Evolutionary conservation across 2,329 filamentous ascomycete genomes (phyloP), one percentile per base, ranked within the genome.

Genomic region (Eurotiales sp.): DNA sequence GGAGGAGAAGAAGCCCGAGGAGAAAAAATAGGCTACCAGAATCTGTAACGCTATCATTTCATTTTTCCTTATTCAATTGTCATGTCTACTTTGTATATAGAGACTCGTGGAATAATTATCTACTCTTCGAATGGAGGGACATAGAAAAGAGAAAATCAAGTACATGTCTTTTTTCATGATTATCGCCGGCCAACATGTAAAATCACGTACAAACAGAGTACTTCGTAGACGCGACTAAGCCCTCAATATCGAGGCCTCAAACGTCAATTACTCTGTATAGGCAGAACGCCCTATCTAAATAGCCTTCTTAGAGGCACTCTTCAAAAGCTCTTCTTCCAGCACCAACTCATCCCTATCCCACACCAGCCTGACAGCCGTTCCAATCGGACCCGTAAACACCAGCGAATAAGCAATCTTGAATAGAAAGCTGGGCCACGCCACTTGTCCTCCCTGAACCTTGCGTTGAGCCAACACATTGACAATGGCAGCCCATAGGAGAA

Each of bases 1-100:
- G 4, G 93, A 99, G 75, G 86, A 89, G 65, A 85, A 87, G 70
- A 85, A 87, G 70, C 88, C 91, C 71, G 88, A 92, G 74, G 82
- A 87, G 63, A 95, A 96, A 86, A 96, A 96, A 79, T 92, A 90
- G 75, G 67, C 55, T 50, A 32, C 6, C 53, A 53, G 49, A 55
- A 19, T 23, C 59, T 72, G 70, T 69, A 67, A 58, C 60, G 61
- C 47, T 50, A 62, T 63, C 67, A 62, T 61, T 61, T 56, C 41
- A 49, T 19, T 53, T 64, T 64, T 32, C 45, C 19, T 51, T 52
- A 51, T 54, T 52, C n/a, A n/a, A n/a, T 50, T 59, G 63, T 41
- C 36, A 46, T 60, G 60, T 61, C 61, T 63, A 66, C 59, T 64
- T 59, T 70, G 65, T 69, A 70, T 66, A 68, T 70, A 70, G 61